Evolutionary conservation across 2,329 filamentous ascomycete genomes (phyloP), one percentile per base, ranked within the genome.

Genomic region (Diaporthe helianthi): DNA sequence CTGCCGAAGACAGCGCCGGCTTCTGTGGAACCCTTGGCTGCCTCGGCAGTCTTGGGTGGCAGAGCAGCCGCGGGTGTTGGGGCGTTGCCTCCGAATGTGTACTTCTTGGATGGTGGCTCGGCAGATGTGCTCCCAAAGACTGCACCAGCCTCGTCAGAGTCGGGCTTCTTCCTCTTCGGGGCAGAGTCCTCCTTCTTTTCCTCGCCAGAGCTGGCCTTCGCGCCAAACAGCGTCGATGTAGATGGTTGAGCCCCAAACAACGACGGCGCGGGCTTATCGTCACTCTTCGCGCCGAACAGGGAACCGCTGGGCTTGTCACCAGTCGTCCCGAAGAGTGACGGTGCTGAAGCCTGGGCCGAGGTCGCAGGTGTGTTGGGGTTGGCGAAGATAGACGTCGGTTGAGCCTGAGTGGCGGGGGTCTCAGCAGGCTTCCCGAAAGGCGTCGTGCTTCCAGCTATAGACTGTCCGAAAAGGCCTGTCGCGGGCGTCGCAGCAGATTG

Each of bases 361-460:
- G 55, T 47, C 3, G 63, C 64, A 47, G 70, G 33, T 7, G 51
- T 47, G 29, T 65, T 71, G 22, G 67, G 8, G 74, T 60, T 46
- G 78, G 71, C 78, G 47, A 82, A 82, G 7, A 81, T 73, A 1
- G 77, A 76, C 8, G 78, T 74, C 15, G 76, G 74, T 69, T 78
- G 75, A 67, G 75, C 73, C 7, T 74, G 73, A 36, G 77, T 67
- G 22, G 68, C 71, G 19, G 74, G 67, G 24, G 77, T 65, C 31
- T 80, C 78, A 17, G 75, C 72, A 31, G 78, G 74, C 68, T 80
- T 80, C 46, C 73, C 76, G 10, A 69, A 71, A 2, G 70, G 70
- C 19, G 67, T 70, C 7, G 69, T 69, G 70, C 53, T 69, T 31
- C 58, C 55, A 46, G 33, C 46, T 19, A 29, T 65, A 1, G 70